Conservation (phyloP, 305 asterid genomes). For the Ilex paraguariensis region DNA sequence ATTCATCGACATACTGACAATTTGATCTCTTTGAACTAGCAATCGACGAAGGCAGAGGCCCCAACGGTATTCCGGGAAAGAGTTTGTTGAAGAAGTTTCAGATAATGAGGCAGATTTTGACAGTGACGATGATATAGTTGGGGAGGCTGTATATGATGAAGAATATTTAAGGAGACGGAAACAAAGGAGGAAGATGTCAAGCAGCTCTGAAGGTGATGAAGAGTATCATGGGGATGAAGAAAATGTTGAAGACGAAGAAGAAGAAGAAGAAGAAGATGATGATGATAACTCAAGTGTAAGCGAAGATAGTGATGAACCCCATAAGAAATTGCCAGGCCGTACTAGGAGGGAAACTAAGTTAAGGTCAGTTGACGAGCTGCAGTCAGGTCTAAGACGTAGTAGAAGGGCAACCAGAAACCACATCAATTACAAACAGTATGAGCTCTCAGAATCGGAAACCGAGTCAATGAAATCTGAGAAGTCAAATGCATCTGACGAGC, state of each 20-base stretch:
- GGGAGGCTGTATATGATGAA: constrained; percentile 91
- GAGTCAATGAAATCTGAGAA: constrained; percentile 49
- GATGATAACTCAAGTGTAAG: constrained; percentile 52
- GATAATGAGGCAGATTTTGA: constrained; percentile 71
- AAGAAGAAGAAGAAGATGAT: constrained; percentile 64
- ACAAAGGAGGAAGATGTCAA: constrained; percentile 52
- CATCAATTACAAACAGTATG: constrained; percentile 63
- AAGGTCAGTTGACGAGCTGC: constrained; percentile 56
- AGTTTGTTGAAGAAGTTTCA: constrained; percentile 68
- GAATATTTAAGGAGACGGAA: constrained; percentile 65
- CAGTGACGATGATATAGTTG: constrained; percentile 89
- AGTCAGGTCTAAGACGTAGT: constrained; percentile 80
- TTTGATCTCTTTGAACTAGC: constrained; percentile 29
- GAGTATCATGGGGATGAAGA: constrained; percentile 77
- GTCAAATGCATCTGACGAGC: constrained; percentile 34
- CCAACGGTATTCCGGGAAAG: constrained; percentile 61
- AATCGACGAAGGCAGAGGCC: constrained; percentile 82
- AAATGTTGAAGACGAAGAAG: constrained; percentile 79
- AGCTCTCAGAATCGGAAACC: constrained; percentile 72
- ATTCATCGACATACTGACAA: constrained; percentile 7
- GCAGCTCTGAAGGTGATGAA: constrained; percentile 91
- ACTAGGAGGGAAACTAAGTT: constrained; percentile 64
- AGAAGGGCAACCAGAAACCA: constrained; percentile 76
- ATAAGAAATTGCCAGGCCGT: constrained; percentile 44
- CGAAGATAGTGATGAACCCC: constrained; percentile 55